A percentile compares a stretch with the other conserved stretches of the same genome.
phyloP scores from a whole-genome alignment of 345 rosid species.

The Isatis tinctoria region DNA sequence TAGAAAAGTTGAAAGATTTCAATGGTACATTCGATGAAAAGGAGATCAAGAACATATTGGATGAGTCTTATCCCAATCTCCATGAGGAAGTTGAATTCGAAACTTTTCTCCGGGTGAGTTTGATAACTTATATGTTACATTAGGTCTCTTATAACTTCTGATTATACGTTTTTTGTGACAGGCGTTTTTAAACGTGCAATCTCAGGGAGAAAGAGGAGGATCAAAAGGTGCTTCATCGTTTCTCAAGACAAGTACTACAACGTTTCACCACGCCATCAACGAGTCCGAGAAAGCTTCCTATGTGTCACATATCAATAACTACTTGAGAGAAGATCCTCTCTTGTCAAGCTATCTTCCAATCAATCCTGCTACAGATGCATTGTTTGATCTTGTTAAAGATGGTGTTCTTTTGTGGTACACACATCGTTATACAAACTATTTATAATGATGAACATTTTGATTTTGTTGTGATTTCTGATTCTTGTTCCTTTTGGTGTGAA shows the following conservation, averaged over 20 bases:
- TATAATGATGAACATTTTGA: neutral
- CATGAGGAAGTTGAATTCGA: conserved; percentile 71
- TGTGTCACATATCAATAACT: conserved; percentile 73
- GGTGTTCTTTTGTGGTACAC: conserved; percentile 90
- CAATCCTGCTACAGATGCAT: conserved; percentile 54
- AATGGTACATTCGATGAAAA: conserved; percentile 45
- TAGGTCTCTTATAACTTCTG: neutral
- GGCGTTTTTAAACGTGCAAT: conserved; percentile 64
- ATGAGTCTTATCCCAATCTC: conserved; percentile 36
- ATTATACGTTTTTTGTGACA: neutral
- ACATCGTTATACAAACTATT: neutral
- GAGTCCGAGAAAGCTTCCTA: conserved; percentile 72
- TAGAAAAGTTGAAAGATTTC: conserved; percentile 58
- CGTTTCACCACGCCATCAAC: conserved; percentile 69
- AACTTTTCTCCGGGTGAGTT: conserved; percentile 70
- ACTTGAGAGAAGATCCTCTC: conserved; percentile 67
- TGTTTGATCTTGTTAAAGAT: conserved; percentile 75
- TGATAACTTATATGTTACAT: neutral
- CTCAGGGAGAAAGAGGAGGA: conserved; percentile 56
- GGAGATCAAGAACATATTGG: conserved; percentile 53
- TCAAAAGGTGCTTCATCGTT: conserved; percentile 52
- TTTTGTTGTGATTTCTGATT: neutral
- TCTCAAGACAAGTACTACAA: conserved; percentile 76
- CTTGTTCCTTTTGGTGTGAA: neutral
- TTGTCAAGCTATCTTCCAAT: conserved; percentile 66